Evolutionary conservation across 1,284 basidiomycete species (phyloP), one percentile per base, ranked within the genome.

Genomic region (Lignosus rhinocerotis): DNA sequence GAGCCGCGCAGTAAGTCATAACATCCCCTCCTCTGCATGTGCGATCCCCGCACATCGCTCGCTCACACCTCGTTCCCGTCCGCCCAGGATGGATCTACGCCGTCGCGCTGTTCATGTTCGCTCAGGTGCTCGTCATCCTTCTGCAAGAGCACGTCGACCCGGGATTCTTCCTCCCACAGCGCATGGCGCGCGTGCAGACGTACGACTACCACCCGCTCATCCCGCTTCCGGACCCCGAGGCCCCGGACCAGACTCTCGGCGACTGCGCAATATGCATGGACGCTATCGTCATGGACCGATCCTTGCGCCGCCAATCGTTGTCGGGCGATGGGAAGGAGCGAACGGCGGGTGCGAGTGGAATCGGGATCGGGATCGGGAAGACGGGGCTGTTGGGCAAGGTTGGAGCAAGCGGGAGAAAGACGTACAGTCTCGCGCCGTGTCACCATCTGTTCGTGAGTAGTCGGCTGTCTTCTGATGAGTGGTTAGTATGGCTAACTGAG

Each of bases 231-330:
- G 90, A 94, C 67, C 72, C 86, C 0, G 92, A 94, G 72, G 80
- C 87, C 6, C 85, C 87, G 1, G 85, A 87, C 43, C 81, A 85
- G 62, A 83, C 86, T 10, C 77, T 94, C 16, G 92, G 88, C 6
- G 92, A 94, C 67, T 96, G 93, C 66, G 85, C 90, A 3, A 95
- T 96, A 60, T 96, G 93, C 70, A 94, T 95, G 91, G 93, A 96
- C 60, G 81, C 86, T 8, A 94, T 95, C 60, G 69, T 83, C 42
- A 74, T 85, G 34, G 48, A 50, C 16, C 48, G 34, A 70, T 7
- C 70, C 70, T 57, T 78, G 67, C 55, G 73, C 31, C 61, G 58
- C 17, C 55, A 65, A 25, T 58, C 60, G 33, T 61, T 61, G 49
- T 62, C 61, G 43, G 73, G 66, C 64, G 66, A 63, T 64, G 56